Percentiles rank a stretch among this genome's conserved stretches.
These are phyloP conservation scores for Akanthomyces dipterigenus DNA, from an alignment of 2,329 filamentous ascomycete genomes.

Conservation along the genomic window DNA sequence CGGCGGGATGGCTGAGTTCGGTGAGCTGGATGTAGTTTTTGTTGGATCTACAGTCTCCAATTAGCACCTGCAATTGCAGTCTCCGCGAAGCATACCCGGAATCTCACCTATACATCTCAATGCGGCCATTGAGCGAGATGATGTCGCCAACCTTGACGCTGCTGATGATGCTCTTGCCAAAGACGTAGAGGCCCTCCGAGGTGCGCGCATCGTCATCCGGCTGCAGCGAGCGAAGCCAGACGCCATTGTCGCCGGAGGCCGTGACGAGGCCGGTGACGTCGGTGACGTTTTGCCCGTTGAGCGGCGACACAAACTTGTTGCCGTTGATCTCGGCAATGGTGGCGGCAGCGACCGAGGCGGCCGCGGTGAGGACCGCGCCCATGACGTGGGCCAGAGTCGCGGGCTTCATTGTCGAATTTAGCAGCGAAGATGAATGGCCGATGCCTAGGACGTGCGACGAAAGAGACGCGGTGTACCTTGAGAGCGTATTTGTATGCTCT, in stretches of 20 bases:
- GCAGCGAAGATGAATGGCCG: no score
- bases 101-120: slow-evolving; percentile 51
- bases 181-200: slow-evolving; percentile 63
- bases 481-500: not conserved
- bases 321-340: slow-evolving; percentile 61
- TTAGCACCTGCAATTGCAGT: not conserved
- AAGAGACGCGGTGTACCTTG: not conserved
- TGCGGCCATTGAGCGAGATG: slow-evolving; percentile 51
- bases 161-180: slow-evolving; percentile 41
- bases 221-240: slow-evolving; percentile 56
- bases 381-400: slow-evolving; percentile 12
- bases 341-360: slow-evolving; percentile 29
- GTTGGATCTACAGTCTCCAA: slow-evolving; percentile 33
- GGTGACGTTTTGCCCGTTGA: slow-evolving; percentile 47
- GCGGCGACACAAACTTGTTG: slow-evolving; percentile 55
- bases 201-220: slow-evolving; percentile 49
- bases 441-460: not conserved
- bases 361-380: slow-evolving; percentile 22
- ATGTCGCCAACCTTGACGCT: slow-evolving; percentile 56
- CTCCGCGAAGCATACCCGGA: no score
- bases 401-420: slow-evolving; percentile 23
- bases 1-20: slow-evolving; percentile 50
- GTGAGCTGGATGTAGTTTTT: slow-evolving; percentile 56
- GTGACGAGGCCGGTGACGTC: slow-evolving; percentile 58
- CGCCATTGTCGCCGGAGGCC: slow-evolving; percentile 53